Evolutionary conservation across 768 basidiomycete species (phyloP), one percentile per base, ranked within the genome.

Genomic region (Tylopilus rubrobrunneus): DNA sequence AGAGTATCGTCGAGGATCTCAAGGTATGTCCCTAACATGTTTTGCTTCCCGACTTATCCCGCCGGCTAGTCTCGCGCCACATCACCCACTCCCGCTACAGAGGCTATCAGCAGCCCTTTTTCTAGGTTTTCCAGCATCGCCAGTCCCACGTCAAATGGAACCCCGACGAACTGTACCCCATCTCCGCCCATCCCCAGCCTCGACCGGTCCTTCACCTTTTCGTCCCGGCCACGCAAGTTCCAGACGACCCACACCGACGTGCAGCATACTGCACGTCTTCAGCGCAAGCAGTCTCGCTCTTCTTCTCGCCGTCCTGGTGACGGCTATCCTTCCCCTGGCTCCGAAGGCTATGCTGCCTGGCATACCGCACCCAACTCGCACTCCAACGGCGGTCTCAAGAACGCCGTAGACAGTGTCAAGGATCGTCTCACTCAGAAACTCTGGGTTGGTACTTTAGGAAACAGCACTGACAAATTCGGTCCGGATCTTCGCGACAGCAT

Each of bases 331-430:
- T 80, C 72, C 14, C 61, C 59, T 17, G 52, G 62, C 0, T 1
- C 43, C 10, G 60, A 65, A 47, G 62, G 56, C 10, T 62, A 61
- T 57, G 61, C 63, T 25, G 62, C 71, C 8, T 82, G 73, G 73
- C 75, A 81, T 52, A 68, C 80, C 33, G 76, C 77, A 10, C 72
- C 74, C n/a, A 92, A 90, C 62, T 76, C 82, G 0, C 87, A 87
- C 59, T 84, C 86, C 61, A 93, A 93, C 59, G 89, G 89, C 15
- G 91, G 91, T 10, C 75, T 93, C 47, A 86, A 87, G 64, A 94
- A 94, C 57, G 91, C 91, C 19, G 67, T 94, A 4, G 79, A 83
- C 31, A 86, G 85, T 60, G 81, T 90, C 47, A 76, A 78, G 39
- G 76, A 70, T 17, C 67, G 79, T 11, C 73, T 86, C 45, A 73